Evolutionary conservation across 805 yeast species (phyloP).

Genomic region (Candida adriatica): DNA sequence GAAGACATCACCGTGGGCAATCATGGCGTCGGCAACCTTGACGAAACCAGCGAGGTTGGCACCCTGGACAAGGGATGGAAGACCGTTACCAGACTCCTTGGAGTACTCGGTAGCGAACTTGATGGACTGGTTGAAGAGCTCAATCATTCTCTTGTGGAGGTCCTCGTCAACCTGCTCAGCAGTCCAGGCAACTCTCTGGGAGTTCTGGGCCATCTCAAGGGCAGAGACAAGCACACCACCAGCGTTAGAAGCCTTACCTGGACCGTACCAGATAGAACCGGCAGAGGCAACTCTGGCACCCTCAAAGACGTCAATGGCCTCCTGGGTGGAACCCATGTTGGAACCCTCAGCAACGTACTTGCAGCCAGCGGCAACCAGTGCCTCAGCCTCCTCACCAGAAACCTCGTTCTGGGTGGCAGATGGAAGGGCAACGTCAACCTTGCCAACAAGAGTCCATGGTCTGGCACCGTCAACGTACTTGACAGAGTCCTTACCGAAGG

Average conservation of each 20-base stretch:
- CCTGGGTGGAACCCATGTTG: slow-evolving; percentile 98
- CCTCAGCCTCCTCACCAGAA: slow-evolving; percentile 93
- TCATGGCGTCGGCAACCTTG: slow-evolving; percentile 98
- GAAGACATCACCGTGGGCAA: slow-evolving; percentile 83
- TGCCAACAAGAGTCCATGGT: slow-evolving; percentile 92
- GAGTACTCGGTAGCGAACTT: slow-evolving; percentile 78
- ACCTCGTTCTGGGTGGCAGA: slow-evolving; percentile 99
- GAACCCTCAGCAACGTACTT: slow-evolving; percentile 97
- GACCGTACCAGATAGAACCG: slow-evolving; percentile 90
- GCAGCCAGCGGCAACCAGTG: slow-evolving; percentile 86
- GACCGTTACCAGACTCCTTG: slow-evolving; percentile 55
- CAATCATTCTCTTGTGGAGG: slow-evolving; percentile 87
- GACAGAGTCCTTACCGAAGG: slow-evolving; percentile 49
- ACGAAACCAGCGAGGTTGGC: slow-evolving; percentile 99
- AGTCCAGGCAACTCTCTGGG: slow-evolving; percentile 89
- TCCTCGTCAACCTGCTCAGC: slow-evolving; percentile 86
- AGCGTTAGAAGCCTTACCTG: slow-evolving; percentile 98
- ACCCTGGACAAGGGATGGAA: slow-evolving; percentile 96
- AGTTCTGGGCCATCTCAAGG: slow-evolving; percentile 99
- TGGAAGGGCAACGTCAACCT: slow-evolving; percentile 94
- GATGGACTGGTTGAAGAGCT: slow-evolving; percentile 89
- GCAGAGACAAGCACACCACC: slow-evolving; percentile 99
- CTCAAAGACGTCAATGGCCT: slow-evolving; percentile 93
- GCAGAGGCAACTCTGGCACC: slow-evolving; percentile 52
- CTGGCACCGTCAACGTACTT: slow-evolving; percentile 89